Base-by-base conservation (phyloP, 345 rosid genomes). In the Lepidium sativum region DNA sequence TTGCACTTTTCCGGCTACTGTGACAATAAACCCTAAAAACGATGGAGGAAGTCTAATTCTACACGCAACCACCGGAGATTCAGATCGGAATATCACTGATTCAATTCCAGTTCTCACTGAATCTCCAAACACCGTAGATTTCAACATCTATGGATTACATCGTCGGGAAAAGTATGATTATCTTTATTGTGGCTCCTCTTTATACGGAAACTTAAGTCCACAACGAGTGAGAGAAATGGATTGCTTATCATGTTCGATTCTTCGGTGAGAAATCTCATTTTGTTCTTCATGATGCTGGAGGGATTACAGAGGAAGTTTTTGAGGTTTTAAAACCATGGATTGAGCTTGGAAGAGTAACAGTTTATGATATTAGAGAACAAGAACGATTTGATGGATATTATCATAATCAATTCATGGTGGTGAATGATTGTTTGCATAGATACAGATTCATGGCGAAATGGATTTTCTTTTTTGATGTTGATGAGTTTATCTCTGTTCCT, bases 351-450 rank as follows among this genome's bases (percentile, higher is more conserved):
- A 82, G 84, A 67, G 90, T 87, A 17, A 87, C 92, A 23, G 34
- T 92, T 2, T 94, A 92, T 53, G 91, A 89, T 54, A 71, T 89
- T 2, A 75, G 71, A 60, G 98, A 85, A 11, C 94, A 92, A 63
- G 98, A 85, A 76, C 72, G 92, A 37, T 92, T 87, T 60, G 98
- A 89, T 74, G 98, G 94, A 17, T 89, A 92, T 56, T 92, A 92
- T 52, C 95, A 92, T 54, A 92, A 92, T 43, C 98, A 92, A 67
- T 92, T 92, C 77, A 70, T 92, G 91, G 86, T 92, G 60, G 96
- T 92, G 23, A 92, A 92, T 49, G 98, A 92, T 65, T 92, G 98
- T 62, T 68, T 92, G 65, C 98, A 92, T 60, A 68, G 95, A 14
- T 84, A 92, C 68, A 85, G 76, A 63, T 84, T 81, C 63, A 69